Base-by-base conservation (phyloP, 805 yeast species). In the Candida rishiriensis region DNA sequence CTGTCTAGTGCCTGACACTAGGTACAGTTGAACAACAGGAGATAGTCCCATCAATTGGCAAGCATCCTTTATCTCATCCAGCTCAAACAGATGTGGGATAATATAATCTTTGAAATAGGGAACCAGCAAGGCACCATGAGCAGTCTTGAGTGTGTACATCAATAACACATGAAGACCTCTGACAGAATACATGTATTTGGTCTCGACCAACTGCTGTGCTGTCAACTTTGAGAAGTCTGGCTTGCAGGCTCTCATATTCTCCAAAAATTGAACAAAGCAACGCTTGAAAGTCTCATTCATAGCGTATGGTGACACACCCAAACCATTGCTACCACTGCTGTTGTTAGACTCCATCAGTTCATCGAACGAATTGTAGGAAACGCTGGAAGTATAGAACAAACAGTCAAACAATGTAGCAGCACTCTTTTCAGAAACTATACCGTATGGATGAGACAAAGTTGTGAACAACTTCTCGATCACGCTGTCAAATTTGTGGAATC, bases 61-160 rank as follows among this genome's bases (percentile, higher is more conserved):
- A 12, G 87, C 87, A 49, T 91, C 97, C 47, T 87, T 81, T 70
- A 85, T 75, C 37, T 72, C 75, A 41, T 81, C 77, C 38, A 88
- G 65, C 14, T 74, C 69, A 55, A 87, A 68, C 44, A 88, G 66
- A 49, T 86, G 81, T 26, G 96, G 96, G 1, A 88, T 63, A 28
- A 89, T 71, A 41, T 76, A 67, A 2, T 68, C 61, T 10, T 69
- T 59, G 33, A 84, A 63, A 43, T 76, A 73, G 3, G 79, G 79
- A 36, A 78, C 73, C 34, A 85, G 60, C 9, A 79, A 65, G 0
- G 71, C 58, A 1, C 83, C 78, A 36, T 73, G 71, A 1, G 84
- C 73, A 0, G 86, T 74, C 36, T 67, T 68, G 42, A 81, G 63
- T 43, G 79, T 68, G 39, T 74, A 77, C 30, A 70, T 64, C 39